phyloP scores from a whole-genome alignment of 2,329 filamentous ascomycete genomes.

The Botrytis tulipae region DNA sequence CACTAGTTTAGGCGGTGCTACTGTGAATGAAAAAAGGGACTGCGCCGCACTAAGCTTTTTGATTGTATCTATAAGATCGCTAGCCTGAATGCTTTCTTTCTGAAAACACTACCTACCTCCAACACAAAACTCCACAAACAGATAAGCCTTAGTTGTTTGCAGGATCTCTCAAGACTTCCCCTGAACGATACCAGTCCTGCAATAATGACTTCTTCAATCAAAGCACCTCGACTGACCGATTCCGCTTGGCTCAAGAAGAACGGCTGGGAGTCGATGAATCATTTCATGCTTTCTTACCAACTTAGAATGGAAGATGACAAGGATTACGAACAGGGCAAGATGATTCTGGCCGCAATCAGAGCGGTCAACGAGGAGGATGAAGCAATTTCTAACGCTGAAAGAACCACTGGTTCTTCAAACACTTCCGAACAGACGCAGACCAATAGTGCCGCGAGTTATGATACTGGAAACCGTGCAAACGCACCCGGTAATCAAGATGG shows the following conservation, averaged over 20 bases:
- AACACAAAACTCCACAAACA: not conserved
- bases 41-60: not conserved
- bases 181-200: not conserved
- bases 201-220: not conserved
- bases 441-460: not conserved
- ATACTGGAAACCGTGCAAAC: too few species aligned
- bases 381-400: not conserved
- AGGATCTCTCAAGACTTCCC: not conserved
- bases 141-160: not conserved
- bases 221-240: not conserved
- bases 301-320: not conserved
- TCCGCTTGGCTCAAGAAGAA: not conserved
- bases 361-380: not conserved
- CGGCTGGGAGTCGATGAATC: not conserved
- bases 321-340: not conserved
- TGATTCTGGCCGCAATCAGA: not conserved
- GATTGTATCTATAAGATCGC: too few species aligned
- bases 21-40: not conserved
- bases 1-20: not conserved
- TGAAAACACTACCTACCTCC: too few species aligned
- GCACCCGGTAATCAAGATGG: not conserved
- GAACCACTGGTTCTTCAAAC: too few species aligned
- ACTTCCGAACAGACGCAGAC: not conserved
- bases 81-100: not conserved
- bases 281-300: not conserved